Evolutionary conservation across 2,329 filamentous ascomycete species (phyloP), one percentile per base, ranked within the genome.

Genomic region (Colletotrichum chlorophyti): DNA sequence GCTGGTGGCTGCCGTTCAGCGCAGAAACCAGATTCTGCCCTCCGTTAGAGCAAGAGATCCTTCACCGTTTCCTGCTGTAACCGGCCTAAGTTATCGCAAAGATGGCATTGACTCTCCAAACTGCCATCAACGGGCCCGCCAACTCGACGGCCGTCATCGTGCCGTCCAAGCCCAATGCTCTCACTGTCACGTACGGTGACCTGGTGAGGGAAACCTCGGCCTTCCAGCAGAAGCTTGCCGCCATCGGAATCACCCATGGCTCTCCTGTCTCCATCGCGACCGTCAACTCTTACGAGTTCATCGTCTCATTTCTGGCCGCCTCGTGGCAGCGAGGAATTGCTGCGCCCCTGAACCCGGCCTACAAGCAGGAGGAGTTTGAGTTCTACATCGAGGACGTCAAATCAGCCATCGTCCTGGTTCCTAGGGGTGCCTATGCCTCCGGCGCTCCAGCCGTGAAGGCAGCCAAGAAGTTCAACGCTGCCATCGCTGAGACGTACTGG

Each of bases 301-400:
- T 96, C 70, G 87, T 95, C 54, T 87, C 91, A 2, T 96, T 96
- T 75, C 83, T 96, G 40, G 91, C 91, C n/a, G 83, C 87, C 15
- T 86, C 91, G n/a, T 92, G 89, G 86, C 91, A 95, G 77, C 84
- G 92, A 67, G 90, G 82, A 26, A 89, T 95, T 65, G 91, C 91
- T 7, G 92, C 92, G 3, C 92, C 91, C n/a, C 79, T 96, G 64
- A 96, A 96, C 73, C 87, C 91, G 35, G 89, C 88, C 40, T 96
- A 96, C 79, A 96, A 93, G 78, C 91, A 95, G 74, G 88, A 88
- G 55, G 91, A 96, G 73, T 95, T 94, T 71, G 91, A 95, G 72
- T 96, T 96, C 75, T 96, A 95, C 74, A 94, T 96, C 68, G 89
- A 93, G 64, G 91, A 96, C 70, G 81, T 96, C 66, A 91, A 88